phyloP scores from a whole-genome alignment of 176 grass and related monocot species.

The Lolium multiflorum region DNA sequence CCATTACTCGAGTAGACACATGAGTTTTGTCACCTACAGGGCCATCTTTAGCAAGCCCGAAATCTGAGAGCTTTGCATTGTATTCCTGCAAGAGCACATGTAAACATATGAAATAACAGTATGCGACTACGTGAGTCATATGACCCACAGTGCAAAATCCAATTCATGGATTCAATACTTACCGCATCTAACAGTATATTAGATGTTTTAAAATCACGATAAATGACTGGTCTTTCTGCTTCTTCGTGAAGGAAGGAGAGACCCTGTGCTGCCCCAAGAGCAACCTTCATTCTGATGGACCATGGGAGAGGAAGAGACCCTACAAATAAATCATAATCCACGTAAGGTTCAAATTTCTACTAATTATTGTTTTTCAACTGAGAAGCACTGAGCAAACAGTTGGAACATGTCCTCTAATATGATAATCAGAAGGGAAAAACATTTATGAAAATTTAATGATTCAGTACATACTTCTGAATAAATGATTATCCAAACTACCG shows the following conservation, averaged over 20 bases:
- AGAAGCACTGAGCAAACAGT: conserved; percentile 11
- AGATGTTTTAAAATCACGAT: conserved; percentile 91
- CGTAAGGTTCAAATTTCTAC: conserved; percentile 2
- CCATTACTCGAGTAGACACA: conserved; percentile 90
- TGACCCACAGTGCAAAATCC: neutral
- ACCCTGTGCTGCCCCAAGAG: conserved; percentile 78
- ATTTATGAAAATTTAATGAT: conserved; percentile 8
- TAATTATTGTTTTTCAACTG: conserved; percentile 25
- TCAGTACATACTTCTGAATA: conserved; percentile 78
- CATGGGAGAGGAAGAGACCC: conserved; percentile 83
- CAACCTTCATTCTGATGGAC: conserved; percentile 82
- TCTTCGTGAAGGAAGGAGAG: conserved; percentile 86
- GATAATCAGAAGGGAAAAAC: neutral
- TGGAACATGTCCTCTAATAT: conserved; percentile 11
- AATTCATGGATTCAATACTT: conserved; percentile 21
- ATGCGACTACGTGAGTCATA: neutral
- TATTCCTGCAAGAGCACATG: conserved; percentile 68
- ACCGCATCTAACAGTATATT: conserved; percentile 78
- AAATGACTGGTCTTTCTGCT: conserved; percentile 88
- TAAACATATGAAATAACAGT: conserved; percentile 33
- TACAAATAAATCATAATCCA: conserved; percentile 37
- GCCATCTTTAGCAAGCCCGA: conserved; percentile 84
- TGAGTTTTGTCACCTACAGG: conserved; percentile 91
- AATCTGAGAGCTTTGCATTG: conserved; percentile 88
- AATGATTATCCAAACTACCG: conserved; percentile 87